Percentiles rank a stretch among this genome's conserved stretches.
Conservation (phyloP, 306 rosid species). For the Quercus parvula region DNA sequence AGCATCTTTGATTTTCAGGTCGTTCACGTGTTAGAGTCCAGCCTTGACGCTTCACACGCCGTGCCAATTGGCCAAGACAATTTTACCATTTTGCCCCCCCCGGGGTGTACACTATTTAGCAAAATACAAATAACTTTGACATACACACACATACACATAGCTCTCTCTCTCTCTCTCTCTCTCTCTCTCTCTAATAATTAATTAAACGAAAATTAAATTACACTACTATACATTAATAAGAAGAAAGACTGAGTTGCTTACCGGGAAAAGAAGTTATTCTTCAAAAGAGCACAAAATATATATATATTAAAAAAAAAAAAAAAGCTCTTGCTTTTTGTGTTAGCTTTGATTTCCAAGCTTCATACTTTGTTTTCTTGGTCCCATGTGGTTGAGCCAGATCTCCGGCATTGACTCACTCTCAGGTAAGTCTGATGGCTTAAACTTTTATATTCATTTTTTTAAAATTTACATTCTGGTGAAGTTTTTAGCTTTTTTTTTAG, state of each 20-base stretch:
- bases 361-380: neutral
- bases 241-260: neutral
- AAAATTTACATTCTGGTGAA: neutral
- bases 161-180: neutral
- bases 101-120: neutral
- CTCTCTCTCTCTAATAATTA: too few relatives aligned
- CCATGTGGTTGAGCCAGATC: slow-evolving; percentile 13
- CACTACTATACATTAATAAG: too few relatives aligned
- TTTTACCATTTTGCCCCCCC: neutral
- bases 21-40: slow-evolving; percentile 17
- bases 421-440: slow-evolving; percentile 12
- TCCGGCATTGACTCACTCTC: slow-evolving; percentile 25
- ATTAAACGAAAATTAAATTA: too few relatives aligned
- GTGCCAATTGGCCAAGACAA: neutral
- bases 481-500: neutral
- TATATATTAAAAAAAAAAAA: neutral
- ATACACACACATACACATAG: too few relatives aligned
- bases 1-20: slow-evolving; percentile 7
- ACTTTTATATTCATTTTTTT: neutral
- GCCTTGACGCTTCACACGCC: slow-evolving; percentile 12
- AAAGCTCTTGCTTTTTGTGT: neutral
- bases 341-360: neutral
- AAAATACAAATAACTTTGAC: neutral
- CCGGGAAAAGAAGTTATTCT: slow-evolving; percentile 23
- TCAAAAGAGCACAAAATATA: slow-evolving; percentile 1